Evolutionary conservation across 2,329 filamentous ascomycete species (phyloP).

Genomic region (Pseudogymnoascus sp.): DNA sequence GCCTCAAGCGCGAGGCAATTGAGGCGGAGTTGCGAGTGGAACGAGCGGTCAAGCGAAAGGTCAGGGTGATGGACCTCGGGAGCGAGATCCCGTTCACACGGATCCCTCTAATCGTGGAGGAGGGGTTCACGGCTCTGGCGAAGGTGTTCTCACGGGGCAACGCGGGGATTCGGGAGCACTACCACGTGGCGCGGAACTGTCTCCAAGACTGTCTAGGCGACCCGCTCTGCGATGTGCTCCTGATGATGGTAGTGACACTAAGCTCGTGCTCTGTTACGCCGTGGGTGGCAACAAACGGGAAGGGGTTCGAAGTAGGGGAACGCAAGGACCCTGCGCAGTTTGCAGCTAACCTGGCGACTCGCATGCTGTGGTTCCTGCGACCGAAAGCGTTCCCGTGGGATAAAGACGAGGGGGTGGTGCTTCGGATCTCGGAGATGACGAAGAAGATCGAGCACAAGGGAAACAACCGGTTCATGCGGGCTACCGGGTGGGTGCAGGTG

Average conservation of each 20-base stretch:
- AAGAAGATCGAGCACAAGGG: not conserved
- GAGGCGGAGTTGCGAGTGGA: not conserved
- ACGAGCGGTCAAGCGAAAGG: not conserved
- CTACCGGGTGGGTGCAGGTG: not conserved
- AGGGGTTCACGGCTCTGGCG: not conserved
- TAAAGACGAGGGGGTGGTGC: not conserved
- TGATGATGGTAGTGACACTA: too few species aligned
- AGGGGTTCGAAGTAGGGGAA: not conserved
- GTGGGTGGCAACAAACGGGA: not conserved
- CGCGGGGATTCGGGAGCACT: not conserved
- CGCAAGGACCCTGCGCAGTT: not conserved
- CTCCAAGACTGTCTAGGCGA: not conserved
- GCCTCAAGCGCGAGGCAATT: not conserved
- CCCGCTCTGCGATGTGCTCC: not conserved
- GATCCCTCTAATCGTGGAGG: not conserved
- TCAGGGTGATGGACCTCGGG: not conserved
- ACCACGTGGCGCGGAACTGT: not conserved
- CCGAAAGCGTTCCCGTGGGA: not conserved
- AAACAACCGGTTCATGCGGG: not conserved
- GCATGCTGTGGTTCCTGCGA: not conserved
- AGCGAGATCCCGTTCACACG: not conserved
- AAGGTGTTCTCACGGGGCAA: not conserved
- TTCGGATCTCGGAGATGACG: not conserved
- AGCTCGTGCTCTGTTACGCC: not conserved
- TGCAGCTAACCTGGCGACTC: not conserved